Evolutionary conservation across 2,329 filamentous ascomycete species (phyloP).

Genomic region (Fusarium oligoseptatum): DNA sequence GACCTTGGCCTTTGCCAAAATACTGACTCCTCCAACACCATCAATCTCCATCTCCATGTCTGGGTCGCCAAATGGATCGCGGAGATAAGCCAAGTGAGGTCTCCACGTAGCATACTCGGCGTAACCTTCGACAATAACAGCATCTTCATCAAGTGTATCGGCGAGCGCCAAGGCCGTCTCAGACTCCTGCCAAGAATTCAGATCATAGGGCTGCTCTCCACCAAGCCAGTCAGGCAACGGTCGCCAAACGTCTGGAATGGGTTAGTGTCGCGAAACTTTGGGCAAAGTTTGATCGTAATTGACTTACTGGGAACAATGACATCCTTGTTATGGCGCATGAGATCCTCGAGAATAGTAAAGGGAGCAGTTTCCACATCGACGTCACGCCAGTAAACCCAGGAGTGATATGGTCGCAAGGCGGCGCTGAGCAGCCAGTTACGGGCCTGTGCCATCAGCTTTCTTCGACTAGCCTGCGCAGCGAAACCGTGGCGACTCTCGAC

Average conservation of each 20-base stretch:
- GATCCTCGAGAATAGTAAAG: conserved; percentile 94
- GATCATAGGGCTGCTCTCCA: conserved; percentile 96
- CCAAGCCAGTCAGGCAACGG: conserved; percentile 99
- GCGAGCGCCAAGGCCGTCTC: conserved; percentile 94
- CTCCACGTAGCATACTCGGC: conserved; percentile 99
- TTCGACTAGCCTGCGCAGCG: conserved; percentile 90
- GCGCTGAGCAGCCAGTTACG: conserved; percentile 97
- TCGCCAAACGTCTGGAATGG: conserved; percentile 87
- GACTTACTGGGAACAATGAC: conserved; percentile 96
- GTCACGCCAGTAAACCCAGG: conserved; percentile 99
- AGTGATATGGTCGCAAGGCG: conserved; percentile 92
- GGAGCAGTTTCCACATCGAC: conserved; percentile 98
- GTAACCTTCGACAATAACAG: conserved; percentile 98
- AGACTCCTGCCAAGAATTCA: conserved; percentile 99
- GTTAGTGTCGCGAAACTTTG: conserved; percentile 41
- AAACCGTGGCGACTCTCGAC: conserved; percentile 98
- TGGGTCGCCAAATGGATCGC: conserved; percentile 96
- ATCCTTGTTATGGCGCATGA: conserved; percentile 99
- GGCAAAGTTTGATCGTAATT: not conserved
- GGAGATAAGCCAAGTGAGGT: conserved; percentile 94
- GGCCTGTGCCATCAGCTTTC: conserved; percentile 98
- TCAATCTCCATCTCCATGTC: conserved; percentile 99
- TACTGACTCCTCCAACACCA: conserved; percentile 96
- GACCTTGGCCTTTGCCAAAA: conserved; percentile 94
- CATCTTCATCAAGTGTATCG: conserved; percentile 96